Percentiles rank a stretch among this genome's conserved stretches.
phyloP scores from a whole-genome alignment of 495 filamentous ascomycete species.

The Trypethelium eluteriae region DNA sequence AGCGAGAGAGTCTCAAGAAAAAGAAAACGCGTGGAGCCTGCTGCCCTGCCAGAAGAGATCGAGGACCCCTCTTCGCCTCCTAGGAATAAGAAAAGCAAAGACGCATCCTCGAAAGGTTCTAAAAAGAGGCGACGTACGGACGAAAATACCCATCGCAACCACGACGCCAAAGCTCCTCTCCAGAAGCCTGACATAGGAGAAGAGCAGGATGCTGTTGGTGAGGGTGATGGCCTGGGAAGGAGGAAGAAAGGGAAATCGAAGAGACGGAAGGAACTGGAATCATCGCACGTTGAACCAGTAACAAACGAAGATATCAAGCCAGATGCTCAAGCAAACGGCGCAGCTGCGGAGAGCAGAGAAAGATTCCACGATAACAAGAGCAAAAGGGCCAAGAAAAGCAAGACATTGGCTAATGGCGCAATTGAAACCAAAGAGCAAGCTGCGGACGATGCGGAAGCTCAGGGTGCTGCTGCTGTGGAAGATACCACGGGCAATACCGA shows the following conservation, averaged over 20 bases:
- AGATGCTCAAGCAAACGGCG: not conserved
- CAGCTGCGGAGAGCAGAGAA: not conserved
- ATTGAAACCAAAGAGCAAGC: slow-evolving; percentile 3
- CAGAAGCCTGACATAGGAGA: not conserved
- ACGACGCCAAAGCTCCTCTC: not conserved
- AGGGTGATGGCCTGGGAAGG: not conserved
- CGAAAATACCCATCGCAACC: not conserved
- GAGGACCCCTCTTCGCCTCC: not conserved
- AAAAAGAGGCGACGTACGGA: not conserved
- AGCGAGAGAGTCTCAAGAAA: not conserved
- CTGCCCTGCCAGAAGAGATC: not conserved
- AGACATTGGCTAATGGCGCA: not conserved
- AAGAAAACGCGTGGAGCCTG: not conserved
- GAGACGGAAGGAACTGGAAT: not conserved
- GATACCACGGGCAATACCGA: not conserved
- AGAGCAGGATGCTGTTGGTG: not conserved
- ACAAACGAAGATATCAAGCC: not conserved
- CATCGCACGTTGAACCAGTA: not conserved
- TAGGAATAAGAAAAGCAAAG: not conserved
- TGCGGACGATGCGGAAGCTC: slow-evolving; percentile 10
- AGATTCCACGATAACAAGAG: not conserved
- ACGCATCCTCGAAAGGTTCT: not conserved
- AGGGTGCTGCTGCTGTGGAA: not conserved
- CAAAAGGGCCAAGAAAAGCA: not conserved
- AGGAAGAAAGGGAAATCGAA: not conserved